Conservation (phyloP, 345 rosid species). For the Punica granatum region DNA sequence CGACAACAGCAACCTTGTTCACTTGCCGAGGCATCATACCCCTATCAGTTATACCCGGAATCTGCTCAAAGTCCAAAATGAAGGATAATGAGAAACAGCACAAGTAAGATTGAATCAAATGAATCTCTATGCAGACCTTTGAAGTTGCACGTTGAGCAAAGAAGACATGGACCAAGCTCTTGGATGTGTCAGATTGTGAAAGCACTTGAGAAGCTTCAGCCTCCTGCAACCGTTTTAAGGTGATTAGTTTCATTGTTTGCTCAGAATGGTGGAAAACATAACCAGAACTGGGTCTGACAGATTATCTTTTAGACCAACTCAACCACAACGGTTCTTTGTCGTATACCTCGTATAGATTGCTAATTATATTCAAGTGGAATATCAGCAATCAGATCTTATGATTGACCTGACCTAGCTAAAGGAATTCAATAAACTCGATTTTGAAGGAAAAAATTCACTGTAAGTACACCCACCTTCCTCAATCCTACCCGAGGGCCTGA, state of each 20-base stretch:
- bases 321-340: not conserved
- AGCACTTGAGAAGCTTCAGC: conserved; percentile 54
- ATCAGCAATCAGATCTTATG: not conserved
- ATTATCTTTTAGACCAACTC: not conserved
- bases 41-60: conserved; percentile 82
- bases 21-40: conserved; percentile 69
- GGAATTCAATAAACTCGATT: not conserved
- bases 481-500: conserved; percentile 77
- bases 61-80: conserved; percentile 26
- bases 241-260: not conserved
- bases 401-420: not conserved
- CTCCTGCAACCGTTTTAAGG: conserved; percentile 50
- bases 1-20: conserved; percentile 81
- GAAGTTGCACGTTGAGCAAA: conserved; percentile 83
- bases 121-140: conserved; percentile 40
- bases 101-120: too few species aligned
- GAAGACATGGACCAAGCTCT: conserved; percentile 84
- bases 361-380: not conserved
- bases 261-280: conserved; percentile 5
- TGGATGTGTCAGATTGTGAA: conserved; percentile 53
- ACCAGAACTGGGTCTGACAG: not conserved
- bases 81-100: not conserved
- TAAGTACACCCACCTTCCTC: conserved; percentile 48
- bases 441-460: not conserved
- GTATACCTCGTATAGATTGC: not conserved